Conservation (phyloP, 1,139 yeast species). For the Yamadazyma trypodendri region DNA sequence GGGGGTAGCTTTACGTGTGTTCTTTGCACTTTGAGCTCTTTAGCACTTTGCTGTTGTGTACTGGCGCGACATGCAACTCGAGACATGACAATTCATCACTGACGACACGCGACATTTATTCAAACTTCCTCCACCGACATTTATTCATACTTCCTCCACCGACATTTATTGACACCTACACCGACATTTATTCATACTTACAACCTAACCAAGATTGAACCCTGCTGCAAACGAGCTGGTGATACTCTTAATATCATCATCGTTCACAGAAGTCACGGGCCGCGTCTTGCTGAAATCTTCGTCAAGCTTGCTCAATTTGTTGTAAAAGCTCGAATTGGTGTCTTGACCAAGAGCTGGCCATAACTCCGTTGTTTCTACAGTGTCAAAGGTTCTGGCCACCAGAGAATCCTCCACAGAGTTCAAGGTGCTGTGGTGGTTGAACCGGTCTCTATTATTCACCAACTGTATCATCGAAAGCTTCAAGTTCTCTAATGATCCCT, state of each 20-base stretch:
- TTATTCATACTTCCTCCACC: neutral
- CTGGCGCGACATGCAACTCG: too few relatives aligned
- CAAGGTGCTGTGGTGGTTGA: too few relatives aligned
- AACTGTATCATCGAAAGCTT: conserved; percentile 72
- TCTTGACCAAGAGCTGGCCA: conserved; percentile 26
- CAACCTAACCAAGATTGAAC: conserved; percentile 18
- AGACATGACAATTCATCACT: too few relatives aligned
- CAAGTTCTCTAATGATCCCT: conserved; percentile 83
- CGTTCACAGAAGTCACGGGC: conserved; percentile 28
- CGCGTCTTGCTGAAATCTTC: conserved; percentile 16
- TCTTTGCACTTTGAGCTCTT: too few relatives aligned
- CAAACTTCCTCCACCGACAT: too few relatives aligned
- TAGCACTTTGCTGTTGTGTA: too few relatives aligned
- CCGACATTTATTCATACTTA: too few relatives aligned
- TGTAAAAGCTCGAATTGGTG: conserved; percentile 44
- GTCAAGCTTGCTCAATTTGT: conserved; percentile 34
- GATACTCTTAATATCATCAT: conserved; percentile 49
- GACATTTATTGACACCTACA: neutral
- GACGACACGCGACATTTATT: too few relatives aligned
- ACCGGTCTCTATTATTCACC: conserved; percentile 8
- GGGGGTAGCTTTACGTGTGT: too few relatives aligned
- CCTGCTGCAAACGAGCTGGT: conserved; percentile 49
- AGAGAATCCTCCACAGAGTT: neutral
- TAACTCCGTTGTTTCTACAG: conserved; percentile 8
- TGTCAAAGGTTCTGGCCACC: neutral